Evolutionary conservation across 2,329 filamentous ascomycete species (phyloP).

Genomic region (Scleromitrula shiraiana): DNA sequence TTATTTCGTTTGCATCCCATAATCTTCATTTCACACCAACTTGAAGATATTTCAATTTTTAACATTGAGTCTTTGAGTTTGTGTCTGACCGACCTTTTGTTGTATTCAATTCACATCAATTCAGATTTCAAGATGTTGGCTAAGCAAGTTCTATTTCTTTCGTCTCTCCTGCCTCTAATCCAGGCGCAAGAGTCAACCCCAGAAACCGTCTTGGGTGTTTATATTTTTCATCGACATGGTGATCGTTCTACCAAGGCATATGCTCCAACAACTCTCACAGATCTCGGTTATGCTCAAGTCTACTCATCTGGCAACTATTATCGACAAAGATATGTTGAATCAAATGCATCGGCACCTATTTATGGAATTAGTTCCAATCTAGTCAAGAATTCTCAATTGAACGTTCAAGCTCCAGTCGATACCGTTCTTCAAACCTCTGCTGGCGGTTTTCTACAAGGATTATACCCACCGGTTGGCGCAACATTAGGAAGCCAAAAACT

Average conservation of each 20-base stretch:
- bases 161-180: slow-evolving; percentile 33
- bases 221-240: slow-evolving; percentile 85
- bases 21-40: no score
- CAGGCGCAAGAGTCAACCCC: slow-evolving; percentile 27
- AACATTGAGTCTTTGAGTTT: no score
- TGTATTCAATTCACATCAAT: no score
- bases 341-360: slow-evolving; percentile 51
- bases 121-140: slow-evolving; percentile 22
- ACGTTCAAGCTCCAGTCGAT: slow-evolving; percentile 64
- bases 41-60: no score
- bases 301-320: slow-evolving; percentile 67
- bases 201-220: slow-evolving; percentile 54
- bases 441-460: slow-evolving; percentile 70
- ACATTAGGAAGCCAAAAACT: slow-evolving; percentile 50
- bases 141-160: slow-evolving; percentile 35
- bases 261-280: slow-evolving; percentile 64
- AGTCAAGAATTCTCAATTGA: slow-evolving; percentile 63
- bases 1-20: no score
- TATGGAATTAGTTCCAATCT: slow-evolving; percentile 56
- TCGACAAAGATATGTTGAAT: slow-evolving; percentile 64
- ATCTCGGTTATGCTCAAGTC: slow-evolving; percentile 71
- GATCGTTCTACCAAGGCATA: slow-evolving; percentile 76
- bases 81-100: no score
- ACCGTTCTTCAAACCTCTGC: slow-evolving; percentile 75
- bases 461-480: slow-evolving; percentile 70